Evolutionary conservation across 768 basidiomycete genomes (phyloP), one percentile per base, ranked within the genome.

Genomic region (Pisolithus microcarpus): DNA sequence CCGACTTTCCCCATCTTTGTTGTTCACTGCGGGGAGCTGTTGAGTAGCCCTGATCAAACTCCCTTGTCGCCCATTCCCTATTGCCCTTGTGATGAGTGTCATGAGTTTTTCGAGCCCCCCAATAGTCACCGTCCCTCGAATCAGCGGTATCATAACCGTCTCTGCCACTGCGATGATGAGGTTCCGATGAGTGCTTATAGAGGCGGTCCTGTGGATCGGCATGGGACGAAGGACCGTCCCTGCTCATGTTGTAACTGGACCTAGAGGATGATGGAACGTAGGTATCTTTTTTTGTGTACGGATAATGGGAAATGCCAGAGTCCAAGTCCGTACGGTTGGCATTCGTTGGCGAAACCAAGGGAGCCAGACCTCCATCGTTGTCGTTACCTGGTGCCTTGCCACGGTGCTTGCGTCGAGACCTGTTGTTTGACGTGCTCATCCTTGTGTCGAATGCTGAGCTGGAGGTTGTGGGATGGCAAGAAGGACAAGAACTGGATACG

Each of bases 201-300:
- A 60, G 66, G 48, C 57, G 67, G 51, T 75, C 75, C 72, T 79
- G 60, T 71, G 76, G 59, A 69, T 72, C 60, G 52, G 47, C 42
- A 54, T 78, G 75, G 57, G 81, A 78, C 16, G 77, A 70, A 48
- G 77, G 70, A 10, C 72, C 67, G 48, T 82, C 82, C 59, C 79
- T 74, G 61, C 64, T 76, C 55, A 68, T 65, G 54, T 73, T 74
- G 59, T 76, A 79, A 18, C 71, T 61, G 53, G 75, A 72, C 56
- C 62, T 67, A 43, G 77, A 70, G 16, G 69, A 67, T 38, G 76
- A 70, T 36, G 77, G 64, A 15, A 75, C 75, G 65, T 68, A 69
- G 54, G 63, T 71, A 58, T 82, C 78, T 42, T 75, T 61, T 45
- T 67, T 72, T 48, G 66, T 65, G 58, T 68, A 69, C 53, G 67